Evolutionary conservation across 345 rosid species (phyloP), one percentile per base, ranked within the genome.

Genomic region (Sisymbrium altissimum): DNA sequence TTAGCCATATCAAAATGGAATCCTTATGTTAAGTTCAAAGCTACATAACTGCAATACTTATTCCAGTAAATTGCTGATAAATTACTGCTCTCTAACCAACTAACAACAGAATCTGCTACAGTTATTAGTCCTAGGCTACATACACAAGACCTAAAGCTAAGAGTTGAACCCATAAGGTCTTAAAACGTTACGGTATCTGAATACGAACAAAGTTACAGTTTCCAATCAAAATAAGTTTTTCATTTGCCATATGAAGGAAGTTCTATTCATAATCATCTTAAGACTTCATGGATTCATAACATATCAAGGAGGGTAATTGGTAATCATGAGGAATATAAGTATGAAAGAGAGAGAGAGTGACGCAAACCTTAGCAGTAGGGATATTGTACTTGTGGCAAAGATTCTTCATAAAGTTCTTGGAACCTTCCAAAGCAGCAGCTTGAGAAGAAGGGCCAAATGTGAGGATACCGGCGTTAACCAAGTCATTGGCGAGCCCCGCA

Each of bases 361-460:
- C 25, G 49, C 63, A 53, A 80, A 95, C 99, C 99, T 92, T 90
- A 23, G 97, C 97, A 4, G 99, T 95, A 75, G 99, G 97, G 80
- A 95, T 92, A 36, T 72, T 79, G 68, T 92, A 92, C 64, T 95
- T 92, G 81, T 86, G 89, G 56, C 97, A 95, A 67, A 95, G 84
- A 73, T 55, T 85, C 82, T 91, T 95, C 99, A 90, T 95, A 75
- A 91, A 92, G 81, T 87, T 82, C 81, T 95, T 95, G 58, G 99
- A 95, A 70, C 99, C 97, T 87, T 95, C 97, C 74, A 95, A 72
- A 59, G 96, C 97, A 65, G 97, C 99, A 45, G 99, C 99, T 83
- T 92, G 89, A 7, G 92, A 88, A 33, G 99, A 92, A 53, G 97
- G 97, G 7, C 99, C 99, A 66, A 92, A 92, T 11, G 97, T 83